These are phyloP conservation scores for Myxozyma vanderwaltii DNA, from an alignment of 805 yeast genomes.

Conservation along the genomic window DNA sequence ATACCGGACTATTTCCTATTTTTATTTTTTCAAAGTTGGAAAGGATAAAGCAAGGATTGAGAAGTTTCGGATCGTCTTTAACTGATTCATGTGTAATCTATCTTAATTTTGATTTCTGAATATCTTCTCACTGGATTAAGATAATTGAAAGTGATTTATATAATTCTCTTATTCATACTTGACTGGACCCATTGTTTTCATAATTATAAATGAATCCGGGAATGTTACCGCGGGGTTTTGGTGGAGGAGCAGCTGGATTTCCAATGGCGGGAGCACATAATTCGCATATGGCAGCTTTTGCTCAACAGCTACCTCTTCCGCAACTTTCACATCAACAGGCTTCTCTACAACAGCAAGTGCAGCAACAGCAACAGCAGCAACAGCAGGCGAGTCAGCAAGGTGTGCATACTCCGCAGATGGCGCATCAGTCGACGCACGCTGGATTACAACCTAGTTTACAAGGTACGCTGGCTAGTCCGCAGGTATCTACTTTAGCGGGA, in stretches of 20 bases:
- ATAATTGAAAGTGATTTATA: no score
- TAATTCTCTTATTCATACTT: background rate
- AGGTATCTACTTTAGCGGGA: conserved; percentile 19
- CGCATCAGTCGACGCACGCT: conserved; percentile 20
- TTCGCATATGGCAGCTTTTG: conserved; percentile 11
- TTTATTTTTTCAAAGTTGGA: no score
- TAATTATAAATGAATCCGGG: conserved; percentile 5
- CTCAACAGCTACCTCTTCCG: conserved; percentile 19
- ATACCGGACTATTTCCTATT: no score
- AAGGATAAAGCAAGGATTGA: no score
- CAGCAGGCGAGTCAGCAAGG: conserved; percentile 25
- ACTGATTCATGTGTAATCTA: no score
- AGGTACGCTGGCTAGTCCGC: conserved; percentile 28
- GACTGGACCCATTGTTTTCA: background rate
- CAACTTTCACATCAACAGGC: conserved; percentile 5
- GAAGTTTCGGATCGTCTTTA: no score
- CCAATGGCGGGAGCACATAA: conserved; percentile 11
- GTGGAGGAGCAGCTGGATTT: conserved; percentile 4
- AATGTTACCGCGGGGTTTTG: conserved; percentile 16
- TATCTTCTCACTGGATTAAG: no score
- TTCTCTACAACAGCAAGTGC: conserved; percentile 2
- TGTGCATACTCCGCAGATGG: conserved; percentile 32
- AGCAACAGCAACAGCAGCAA: conserved; percentile 23
- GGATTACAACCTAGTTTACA: conserved; percentile 30
- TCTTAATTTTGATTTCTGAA: no score